A percentile compares a stretch with the other conserved stretches of the same genome.
Conservation (phyloP, 306 rosid species). For the Acacia crassicarpa region DNA sequence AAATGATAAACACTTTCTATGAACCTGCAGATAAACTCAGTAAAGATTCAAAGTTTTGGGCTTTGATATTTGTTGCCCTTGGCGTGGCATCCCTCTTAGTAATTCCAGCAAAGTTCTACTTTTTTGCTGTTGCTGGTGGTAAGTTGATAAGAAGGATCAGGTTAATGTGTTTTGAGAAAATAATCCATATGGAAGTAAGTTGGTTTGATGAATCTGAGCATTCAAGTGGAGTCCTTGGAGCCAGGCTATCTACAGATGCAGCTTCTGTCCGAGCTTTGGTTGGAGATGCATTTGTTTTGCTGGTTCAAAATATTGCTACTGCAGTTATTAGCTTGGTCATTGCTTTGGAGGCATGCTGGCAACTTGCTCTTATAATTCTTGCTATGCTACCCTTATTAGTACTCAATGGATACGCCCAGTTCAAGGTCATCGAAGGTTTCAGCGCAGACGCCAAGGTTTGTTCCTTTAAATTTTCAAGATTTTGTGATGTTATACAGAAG, state of each 20-base stretch:
- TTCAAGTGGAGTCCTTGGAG: slow-evolving; percentile 56
- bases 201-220: slow-evolving; percentile 76
- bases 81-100: slow-evolving; percentile 42
- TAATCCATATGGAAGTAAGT: slow-evolving; percentile 58
- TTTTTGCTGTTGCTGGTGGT: slow-evolving; percentile 53
- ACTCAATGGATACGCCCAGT: slow-evolving; percentile 43
- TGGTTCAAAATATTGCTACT: slow-evolving; percentile 52
- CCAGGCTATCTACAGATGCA: slow-evolving; percentile 64
- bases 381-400: slow-evolving; percentile 46
- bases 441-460: slow-evolving; percentile 60
- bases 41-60: slow-evolving; percentile 76
- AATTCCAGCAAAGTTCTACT: slow-evolving; percentile 49
- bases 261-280: slow-evolving; percentile 53
- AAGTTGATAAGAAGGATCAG: slow-evolving; percentile 52
- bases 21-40: slow-evolving; percentile 60
- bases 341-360: slow-evolving; percentile 57
- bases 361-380: slow-evolving; percentile 49
- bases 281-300: slow-evolving; percentile 62
- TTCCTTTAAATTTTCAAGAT: background rate
- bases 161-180: slow-evolving; percentile 49
- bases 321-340: slow-evolving; percentile 40
- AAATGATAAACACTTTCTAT: slow-evolving; percentile 58
- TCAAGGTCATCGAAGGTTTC: slow-evolving; percentile 50
- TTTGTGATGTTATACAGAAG: background rate
- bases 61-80: slow-evolving; percentile 46